phyloP scores from a whole-genome alignment of 1,284 basidiomycete genomes.

The Ganoderma boninense region DNA sequence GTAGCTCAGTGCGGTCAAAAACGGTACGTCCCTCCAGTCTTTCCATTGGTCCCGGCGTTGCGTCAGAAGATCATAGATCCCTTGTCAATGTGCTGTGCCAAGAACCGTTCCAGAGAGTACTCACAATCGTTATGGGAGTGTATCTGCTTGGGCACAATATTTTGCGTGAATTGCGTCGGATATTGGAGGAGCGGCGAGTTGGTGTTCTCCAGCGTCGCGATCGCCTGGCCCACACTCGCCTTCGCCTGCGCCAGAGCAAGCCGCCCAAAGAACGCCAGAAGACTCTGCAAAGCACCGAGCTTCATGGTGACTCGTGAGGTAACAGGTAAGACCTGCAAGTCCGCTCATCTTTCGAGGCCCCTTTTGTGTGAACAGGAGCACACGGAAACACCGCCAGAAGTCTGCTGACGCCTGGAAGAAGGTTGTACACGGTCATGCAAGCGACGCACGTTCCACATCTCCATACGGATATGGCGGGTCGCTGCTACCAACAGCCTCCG shows the following conservation, averaged over 20 bases:
- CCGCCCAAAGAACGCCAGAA: slow-evolving; percentile 7
- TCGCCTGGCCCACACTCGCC: slow-evolving; percentile 47
- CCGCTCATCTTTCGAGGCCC: neutral
- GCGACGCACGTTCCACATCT: slow-evolving; percentile 1
- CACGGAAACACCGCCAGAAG: neutral
- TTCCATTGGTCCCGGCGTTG: neutral
- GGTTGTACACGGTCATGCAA: neutral
- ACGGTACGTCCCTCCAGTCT: slow-evolving; percentile 65
- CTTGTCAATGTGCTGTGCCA: neutral
- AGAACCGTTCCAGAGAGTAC: slow-evolving; percentile 21
- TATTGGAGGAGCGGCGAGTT: slow-evolving; percentile 55
- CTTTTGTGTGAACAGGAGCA: neutral
- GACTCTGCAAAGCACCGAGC: neutral
- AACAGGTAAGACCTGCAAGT: neutral
- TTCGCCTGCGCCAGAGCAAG: slow-evolving; percentile 28
- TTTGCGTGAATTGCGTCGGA: slow-evolving; percentile 60
- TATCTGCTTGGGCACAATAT: slow-evolving; percentile 58
- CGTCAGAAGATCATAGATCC: neutral
- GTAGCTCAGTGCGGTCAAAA: slow-evolving; percentile 56
- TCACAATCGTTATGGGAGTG: slow-evolving; percentile 66
- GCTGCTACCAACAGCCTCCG: neutral
- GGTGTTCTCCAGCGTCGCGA: slow-evolving; percentile 48
- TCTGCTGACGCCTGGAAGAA: neutral
- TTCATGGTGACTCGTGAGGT: slow-evolving; percentile 15
- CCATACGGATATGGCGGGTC: neutral